Conservation (phyloP, 257 asterid genomes). For the Verbascum thapsus region DNA sequence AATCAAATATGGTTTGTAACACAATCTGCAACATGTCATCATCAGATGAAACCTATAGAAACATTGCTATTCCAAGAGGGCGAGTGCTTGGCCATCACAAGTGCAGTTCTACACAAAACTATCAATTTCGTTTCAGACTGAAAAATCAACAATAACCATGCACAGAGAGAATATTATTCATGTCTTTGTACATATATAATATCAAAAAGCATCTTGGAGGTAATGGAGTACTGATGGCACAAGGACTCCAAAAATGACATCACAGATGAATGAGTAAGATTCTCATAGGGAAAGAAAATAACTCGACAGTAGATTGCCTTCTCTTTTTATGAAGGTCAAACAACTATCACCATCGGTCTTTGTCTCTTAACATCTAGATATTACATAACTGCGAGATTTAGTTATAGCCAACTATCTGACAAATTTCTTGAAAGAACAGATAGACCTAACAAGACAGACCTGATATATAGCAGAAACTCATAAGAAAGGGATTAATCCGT, state of each 20-base stretch:
- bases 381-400: background rate
- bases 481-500: slow-evolving; percentile 8
- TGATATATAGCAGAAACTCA: slow-evolving; percentile 11
- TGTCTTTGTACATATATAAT: background rate
- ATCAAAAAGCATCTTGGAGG: background rate
- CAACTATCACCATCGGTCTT: slow-evolving; percentile 8
- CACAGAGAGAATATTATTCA: background rate
- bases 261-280: background rate
- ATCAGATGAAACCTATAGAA: background rate
- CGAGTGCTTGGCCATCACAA: background rate
- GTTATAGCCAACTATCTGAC: background rate
- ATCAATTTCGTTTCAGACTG: background rate
- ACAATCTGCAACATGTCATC: background rate
- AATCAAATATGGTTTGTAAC: background rate
- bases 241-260: background rate
- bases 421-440: background rate
- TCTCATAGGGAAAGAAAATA: background rate
- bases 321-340: background rate
- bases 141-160: background rate
- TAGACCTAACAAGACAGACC: slow-evolving; percentile 8
- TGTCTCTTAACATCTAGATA: slow-evolving; percentile 16
- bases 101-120: background rate
- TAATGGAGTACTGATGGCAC: background rate
- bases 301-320: slow-evolving; percentile 2
- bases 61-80: background rate